These are phyloP conservation scores for Xylaria cubensis DNA, from an alignment of 495 filamentous ascomycete genomes.

Conservation along the genomic window DNA sequence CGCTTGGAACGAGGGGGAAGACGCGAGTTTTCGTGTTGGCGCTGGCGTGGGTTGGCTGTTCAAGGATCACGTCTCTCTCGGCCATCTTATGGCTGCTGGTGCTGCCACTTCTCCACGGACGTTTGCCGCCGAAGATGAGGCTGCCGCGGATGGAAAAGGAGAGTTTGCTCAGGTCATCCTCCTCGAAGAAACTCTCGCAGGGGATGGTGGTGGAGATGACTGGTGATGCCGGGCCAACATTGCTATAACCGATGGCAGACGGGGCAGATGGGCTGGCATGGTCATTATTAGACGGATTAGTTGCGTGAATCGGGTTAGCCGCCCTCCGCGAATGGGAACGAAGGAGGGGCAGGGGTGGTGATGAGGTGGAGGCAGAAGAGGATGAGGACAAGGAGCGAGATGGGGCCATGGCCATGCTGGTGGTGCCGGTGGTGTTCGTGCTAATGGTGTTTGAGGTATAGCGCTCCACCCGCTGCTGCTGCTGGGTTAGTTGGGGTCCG, in stretches of 20 bases:
- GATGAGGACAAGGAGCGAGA: constrained; percentile 10
- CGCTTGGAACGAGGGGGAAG: constrained; percentile 35
- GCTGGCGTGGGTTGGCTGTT: constrained; percentile 31
- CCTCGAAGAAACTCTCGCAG: constrained; percentile 58
- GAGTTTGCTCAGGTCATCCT: constrained; percentile 54
- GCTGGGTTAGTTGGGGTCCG: not conserved
- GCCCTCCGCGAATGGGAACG: constrained; percentile 9
- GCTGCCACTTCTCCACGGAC: constrained; percentile 39
- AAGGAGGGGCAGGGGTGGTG: constrained; percentile 22
- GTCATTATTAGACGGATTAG: constrained; percentile 14
- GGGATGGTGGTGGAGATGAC: constrained; percentile 59
- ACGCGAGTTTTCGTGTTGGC: constrained; percentile 32
- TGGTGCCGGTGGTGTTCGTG: not conserved
- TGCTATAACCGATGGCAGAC: not conserved
- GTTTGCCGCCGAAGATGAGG: constrained; percentile 65
- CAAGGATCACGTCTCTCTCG: constrained; percentile 22
- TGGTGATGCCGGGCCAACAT: constrained; percentile 39
- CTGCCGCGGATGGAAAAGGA: constrained; percentile 69
- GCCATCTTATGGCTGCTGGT: constrained; percentile 29
- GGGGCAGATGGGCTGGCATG: not conserved
- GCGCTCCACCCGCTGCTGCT: not conserved
- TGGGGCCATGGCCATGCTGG: not conserved
- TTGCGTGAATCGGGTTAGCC: constrained; percentile 27
- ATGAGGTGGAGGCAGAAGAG: constrained; percentile 6
- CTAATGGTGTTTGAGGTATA: not conserved